Percentiles rank a stretch among this genome's conserved stretches.
These are phyloP conservation scores for Rhododendron ferrugineum DNA, from an alignment of 148 eudicot genomes.

Conservation along the genomic window DNA sequence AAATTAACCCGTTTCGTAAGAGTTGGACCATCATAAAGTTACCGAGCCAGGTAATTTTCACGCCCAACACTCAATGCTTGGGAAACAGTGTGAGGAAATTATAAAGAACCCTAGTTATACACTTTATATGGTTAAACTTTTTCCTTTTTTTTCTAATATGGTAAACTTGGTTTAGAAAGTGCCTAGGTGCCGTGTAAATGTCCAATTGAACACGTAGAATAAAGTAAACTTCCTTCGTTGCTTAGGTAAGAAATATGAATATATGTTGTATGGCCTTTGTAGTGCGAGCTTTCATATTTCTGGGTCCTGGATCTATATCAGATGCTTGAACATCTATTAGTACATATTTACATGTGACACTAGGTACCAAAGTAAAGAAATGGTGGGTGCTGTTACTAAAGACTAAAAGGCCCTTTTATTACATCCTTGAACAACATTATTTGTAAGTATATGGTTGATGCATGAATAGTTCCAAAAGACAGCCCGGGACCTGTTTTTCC, in stretches of 20 bases:
- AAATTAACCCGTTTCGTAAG: neutral
- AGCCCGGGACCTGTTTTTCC: neutral
- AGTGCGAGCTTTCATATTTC: no score
- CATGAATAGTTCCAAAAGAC: neutral
- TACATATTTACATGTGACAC: neutral
- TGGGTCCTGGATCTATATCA: neutral
- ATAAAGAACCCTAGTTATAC: neutral
- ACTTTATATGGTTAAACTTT: neutral
- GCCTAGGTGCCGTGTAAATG: neutral
- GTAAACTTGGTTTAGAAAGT: neutral
- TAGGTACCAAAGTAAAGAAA: neutral
- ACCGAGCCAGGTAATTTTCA: neutral
- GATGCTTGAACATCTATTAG: neutral
- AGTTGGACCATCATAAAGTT: neutral
- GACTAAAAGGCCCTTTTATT: neutral
- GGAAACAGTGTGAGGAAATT: neutral
- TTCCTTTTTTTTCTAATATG: neutral
- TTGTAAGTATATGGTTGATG: no score
- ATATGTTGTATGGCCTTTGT: neutral
- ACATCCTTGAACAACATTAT: neutral
- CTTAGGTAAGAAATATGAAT: neutral
- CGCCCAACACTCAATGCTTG: neutral
- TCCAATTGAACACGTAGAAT: neutral
- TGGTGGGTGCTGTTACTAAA: neutral
- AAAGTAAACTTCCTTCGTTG: neutral